Evolutionary conservation across 306 rosid genomes (phyloP), one percentile per base, ranked within the genome.

Genomic region (Dalbergia cultrata): DNA sequence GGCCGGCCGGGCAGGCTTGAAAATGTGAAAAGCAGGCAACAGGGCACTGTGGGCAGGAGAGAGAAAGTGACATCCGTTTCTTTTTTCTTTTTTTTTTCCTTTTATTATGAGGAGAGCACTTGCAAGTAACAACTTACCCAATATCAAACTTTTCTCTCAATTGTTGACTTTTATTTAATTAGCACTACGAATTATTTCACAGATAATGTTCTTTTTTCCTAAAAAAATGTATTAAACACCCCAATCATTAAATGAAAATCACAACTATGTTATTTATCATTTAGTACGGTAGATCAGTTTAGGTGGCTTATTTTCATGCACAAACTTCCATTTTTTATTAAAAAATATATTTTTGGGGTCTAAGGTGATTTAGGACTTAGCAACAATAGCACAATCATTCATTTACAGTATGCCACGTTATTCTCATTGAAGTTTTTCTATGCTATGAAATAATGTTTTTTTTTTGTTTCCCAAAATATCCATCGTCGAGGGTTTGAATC

Each of bases 41-140:
- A 1, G 88, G 88, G 88, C 81, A 81, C 74, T 5, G 1, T 5
- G 88, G 88, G 83, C 85, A 85, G 11, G 88, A 81, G 86, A 81
- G 88, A 85, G 88, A 85, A 81, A 85, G 75, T 57, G 88, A 85
- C 88, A 77, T 74, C 78, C 86, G 77, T 85, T 80, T 85, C 76
- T 67, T 57, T 79, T 76, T 71, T 85, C 61, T 22, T 22, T 22
- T 22, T 26, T 26, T 26, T 26, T 26, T 26, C 68, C 83, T 59
- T 59, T 70, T 75, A 57, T 64, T 5, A 54, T 16, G 59, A 65
- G 79, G 58, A 56, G 68, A 62, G 79, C 88, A 76, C 82, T 85
- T 74, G 64, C 70, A 37, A 34, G 50, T 63, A 43, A 18, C 78
- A 71, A 64, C 56, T 58, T 68, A 76, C 41, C 41, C 65, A 76